Evolutionary conservation across 495 filamentous ascomycete genomes (phyloP), one percentile per base, ranked within the genome.

Genomic region (Penicillium argentinense): DNA sequence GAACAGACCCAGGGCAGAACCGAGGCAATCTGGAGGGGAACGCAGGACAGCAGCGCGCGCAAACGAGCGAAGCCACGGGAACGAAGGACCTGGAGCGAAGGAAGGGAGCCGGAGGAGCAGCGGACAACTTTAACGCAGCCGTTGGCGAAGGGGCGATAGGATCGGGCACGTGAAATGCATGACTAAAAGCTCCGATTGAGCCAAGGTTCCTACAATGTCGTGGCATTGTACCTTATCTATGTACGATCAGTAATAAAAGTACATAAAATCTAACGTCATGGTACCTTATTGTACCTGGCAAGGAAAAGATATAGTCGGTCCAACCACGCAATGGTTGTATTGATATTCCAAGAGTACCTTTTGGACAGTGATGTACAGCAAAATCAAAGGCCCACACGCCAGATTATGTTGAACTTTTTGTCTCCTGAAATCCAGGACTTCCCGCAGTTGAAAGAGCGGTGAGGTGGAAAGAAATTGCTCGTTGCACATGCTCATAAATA

Each of bases 391-490:
- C 48, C 47, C 34, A 47, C 48, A 40, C 44, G 53, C 53, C 53
- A 48, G 28, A 54, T 48, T 34, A 57, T 60, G 57, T 63, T 57
- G 59, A 66, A 64, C 65, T 72, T 72, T 70, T 69, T 46, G 53
- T 53, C 54, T 63, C 57, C 50, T 58, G 56, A 62, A 69, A 66
- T 60, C 50, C 52, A 58, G 49, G 11, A 32, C 51, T 50, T 46
- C 57, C 30, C 59, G 45, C 54, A 67, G 68, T 72, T 71, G 66
- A 71, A 71, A 49, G 64, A 66, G 58, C 61, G 49, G 55, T 51
- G 48, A 63, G 56, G 63, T 54, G 55, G 52, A 54, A 46, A 49
- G 39, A 32, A 49, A 49, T 47, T 66, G 51, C 61, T 68, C 57
- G 56, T 66, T 45, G 62, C 63, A 57, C 57, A 68, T 66, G 62